phyloP scores from a whole-genome alignment of 1,284 basidiomycete genomes.

The Sanghuangporus weigelae region DNA sequence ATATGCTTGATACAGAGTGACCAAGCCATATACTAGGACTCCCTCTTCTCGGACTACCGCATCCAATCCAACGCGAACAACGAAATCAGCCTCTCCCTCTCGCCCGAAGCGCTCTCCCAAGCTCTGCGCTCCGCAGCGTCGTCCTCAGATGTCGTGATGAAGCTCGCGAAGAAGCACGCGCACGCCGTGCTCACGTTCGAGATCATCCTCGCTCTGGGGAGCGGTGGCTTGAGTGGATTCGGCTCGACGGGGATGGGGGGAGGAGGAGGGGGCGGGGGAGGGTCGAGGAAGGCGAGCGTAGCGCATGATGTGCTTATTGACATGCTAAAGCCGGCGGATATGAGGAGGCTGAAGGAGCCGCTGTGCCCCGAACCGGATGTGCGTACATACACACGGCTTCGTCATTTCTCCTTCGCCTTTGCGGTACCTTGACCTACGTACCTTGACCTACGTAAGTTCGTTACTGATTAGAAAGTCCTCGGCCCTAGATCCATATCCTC shows the following conservation, averaged over 20 bases:
- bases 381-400: slow-evolving; percentile 24
- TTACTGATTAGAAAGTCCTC: background rate
- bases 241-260: slow-evolving; percentile 16
- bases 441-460: background rate
- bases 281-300: slow-evolving; percentile 40
- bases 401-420: background rate
- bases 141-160: slow-evolving; percentile 69
- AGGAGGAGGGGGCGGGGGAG: slow-evolving; percentile 43
- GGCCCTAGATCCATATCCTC: slow-evolving; percentile 69
- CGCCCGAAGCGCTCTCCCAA: slow-evolving; percentile 70
- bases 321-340: slow-evolving; percentile 69
- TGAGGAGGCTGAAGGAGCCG: slow-evolving; percentile 72
- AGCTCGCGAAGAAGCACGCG: slow-evolving; percentile 78
- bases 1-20: background rate
- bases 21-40: slow-evolving; percentile 32
- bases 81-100: slow-evolving; percentile 70
- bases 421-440: background rate
- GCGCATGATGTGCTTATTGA: slow-evolving; percentile 73
- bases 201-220: slow-evolving; percentile 48
- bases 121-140: slow-evolving; percentile 63
- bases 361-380: slow-evolving; percentile 88
- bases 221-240: slow-evolving; percentile 37
- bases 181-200: slow-evolving; percentile 73
- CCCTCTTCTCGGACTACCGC: slow-evolving; percentile 76
- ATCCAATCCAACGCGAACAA: slow-evolving; percentile 86